Base-by-base conservation (phyloP, 441 rosid genomes). In the Dalechampia spathulata region DNA sequence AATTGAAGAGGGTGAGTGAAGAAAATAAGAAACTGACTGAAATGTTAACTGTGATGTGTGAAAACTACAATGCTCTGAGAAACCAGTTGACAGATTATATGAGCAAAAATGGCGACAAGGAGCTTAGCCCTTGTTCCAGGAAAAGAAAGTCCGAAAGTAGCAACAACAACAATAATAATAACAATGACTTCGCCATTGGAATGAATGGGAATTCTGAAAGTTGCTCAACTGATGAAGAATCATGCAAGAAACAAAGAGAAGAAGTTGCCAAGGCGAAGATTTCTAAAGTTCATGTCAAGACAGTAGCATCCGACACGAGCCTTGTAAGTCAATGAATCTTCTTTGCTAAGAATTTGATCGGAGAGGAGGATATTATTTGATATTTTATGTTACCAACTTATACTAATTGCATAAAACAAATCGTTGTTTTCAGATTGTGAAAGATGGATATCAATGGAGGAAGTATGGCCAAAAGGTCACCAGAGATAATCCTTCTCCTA, bases 371-470 rank as follows among this genome's bases (percentile, higher is more conserved):
- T n/a, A n/a, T n/a, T n/a, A 30, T 17, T 56, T 19, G 16, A 56
- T 21, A 28, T 17, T 43, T 44, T 15, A 39, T 14, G 1, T 50
- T 22, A 3, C 22, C 32, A 7, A 39, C 17, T 28, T 32, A 34
- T 19, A 36, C 37, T 65, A 16, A 53, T 9, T 0, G 28, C 12
- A 55, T 19, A 38, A 30, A 22, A 11, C 42, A 10, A 41, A 17
- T 11, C 2, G 30, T 50, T 52, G 49, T 30, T 56, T 58, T 44
- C 65, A 92, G 99, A 75, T 86, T 45, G 96, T 90, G 62, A 93
- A 83, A 59, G 99, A 93, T 82, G 99, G 99, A 48, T 93, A 87
- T 70, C 99, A 90, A 64, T 93, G 99, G 99, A 93, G 99, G 70
- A 93, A 93, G 61, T 93, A 93, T 66, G 99, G 99, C 20, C 99